These are phyloP conservation scores for Domatiomyces globalis DNA, from an alignment of 2,329 filamentous ascomycete genomes.

Conservation along the genomic window DNA sequence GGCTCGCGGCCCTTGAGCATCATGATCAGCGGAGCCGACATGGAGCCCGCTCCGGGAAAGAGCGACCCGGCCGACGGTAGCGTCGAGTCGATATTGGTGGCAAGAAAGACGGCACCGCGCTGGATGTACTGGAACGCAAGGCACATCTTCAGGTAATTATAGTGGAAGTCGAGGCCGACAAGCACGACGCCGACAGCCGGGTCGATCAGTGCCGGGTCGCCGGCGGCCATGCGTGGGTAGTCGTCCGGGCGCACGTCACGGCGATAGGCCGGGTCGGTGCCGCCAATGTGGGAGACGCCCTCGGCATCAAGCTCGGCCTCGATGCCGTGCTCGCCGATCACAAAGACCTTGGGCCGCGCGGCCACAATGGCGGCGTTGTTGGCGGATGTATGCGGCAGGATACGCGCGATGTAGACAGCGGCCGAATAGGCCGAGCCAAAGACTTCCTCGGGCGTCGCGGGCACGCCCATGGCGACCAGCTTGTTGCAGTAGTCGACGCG, in stretches of 20 bases:
- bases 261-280: conserved; percentile 64
- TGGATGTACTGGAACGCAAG: conserved; percentile 75
- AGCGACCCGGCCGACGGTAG: conserved; percentile 67
- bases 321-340: conserved; percentile 80
- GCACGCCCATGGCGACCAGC: conserved; percentile 66
- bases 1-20: conserved; percentile 53
- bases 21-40: conserved; percentile 61
- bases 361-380: conserved; percentile 20
- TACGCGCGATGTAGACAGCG: conserved; percentile 87
- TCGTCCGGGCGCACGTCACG: conserved; percentile 70
- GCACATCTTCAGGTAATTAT: conserved; percentile 86
- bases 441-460: conserved; percentile 59
- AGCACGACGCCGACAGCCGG: conserved; percentile 82
- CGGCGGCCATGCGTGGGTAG: conserved; percentile 58
- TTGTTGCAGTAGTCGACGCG: conserved; percentile 87
- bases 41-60: conserved; percentile 82
- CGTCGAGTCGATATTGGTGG: conserved; percentile 86
- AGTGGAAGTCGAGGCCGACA: conserved; percentile 79
- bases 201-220: conserved; percentile 60
- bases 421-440: conserved; percentile 93
- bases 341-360: conserved; percentile 83
- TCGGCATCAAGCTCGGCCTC: conserved; percentile 77
- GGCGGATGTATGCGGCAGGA: conserved; percentile 39
- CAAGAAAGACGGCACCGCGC: conserved; percentile 68
- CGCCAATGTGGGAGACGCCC: conserved; percentile 65